Conservation (phyloP, 805 yeast species). For the Kluyveromyces lactis region DNA sequence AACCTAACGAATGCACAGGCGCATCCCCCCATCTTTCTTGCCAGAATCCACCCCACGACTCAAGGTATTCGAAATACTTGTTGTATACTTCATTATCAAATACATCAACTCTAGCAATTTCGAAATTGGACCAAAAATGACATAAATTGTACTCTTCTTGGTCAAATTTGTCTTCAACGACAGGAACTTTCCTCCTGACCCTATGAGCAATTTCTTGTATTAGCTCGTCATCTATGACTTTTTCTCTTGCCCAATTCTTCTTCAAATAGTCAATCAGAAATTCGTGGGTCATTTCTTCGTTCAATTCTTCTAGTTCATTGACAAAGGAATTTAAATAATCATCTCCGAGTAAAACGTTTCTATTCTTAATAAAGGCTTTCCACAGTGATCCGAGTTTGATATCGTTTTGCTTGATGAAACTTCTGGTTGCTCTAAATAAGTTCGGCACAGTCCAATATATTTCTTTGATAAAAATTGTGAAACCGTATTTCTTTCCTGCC, state of each 20-base stretch:
- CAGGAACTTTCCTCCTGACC: conserved; percentile 26
- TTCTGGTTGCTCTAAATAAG: conserved; percentile 62
- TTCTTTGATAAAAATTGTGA: conserved; percentile 72
- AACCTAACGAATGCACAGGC: conserved; percentile 83
- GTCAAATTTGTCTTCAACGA: conserved; percentile 49
- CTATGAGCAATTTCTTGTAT: conserved; percentile 22
- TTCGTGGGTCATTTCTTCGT: conserved; percentile 22
- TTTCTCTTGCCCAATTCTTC: conserved; percentile 9
- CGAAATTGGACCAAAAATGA: conserved; percentile 92
- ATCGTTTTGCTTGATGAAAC: conserved; percentile 42
- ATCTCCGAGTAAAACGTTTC: conserved; percentile 29
- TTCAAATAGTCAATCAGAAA: conserved; percentile 28
- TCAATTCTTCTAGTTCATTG: conserved; percentile 19
- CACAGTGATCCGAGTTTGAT: conserved; percentile 56
- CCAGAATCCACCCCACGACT: conserved; percentile 73
- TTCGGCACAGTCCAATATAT: conserved; percentile 75
- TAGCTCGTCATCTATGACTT: conserved; percentile 28
- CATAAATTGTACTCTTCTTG: conserved; percentile 67
- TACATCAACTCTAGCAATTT: conserved; percentile 75
- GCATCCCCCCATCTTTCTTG: conserved; percentile 98
- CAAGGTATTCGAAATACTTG: conserved; percentile 60
- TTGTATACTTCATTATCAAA: conserved; percentile 60
- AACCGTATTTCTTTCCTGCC: conserved; percentile 70
- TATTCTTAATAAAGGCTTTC: conserved; percentile 50
- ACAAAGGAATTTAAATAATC: conserved; percentile 27